These are phyloP conservation scores for Colletotrichum lentis DNA, from an alignment of 2,329 filamentous ascomycete species.

Conservation along the genomic window DNA sequence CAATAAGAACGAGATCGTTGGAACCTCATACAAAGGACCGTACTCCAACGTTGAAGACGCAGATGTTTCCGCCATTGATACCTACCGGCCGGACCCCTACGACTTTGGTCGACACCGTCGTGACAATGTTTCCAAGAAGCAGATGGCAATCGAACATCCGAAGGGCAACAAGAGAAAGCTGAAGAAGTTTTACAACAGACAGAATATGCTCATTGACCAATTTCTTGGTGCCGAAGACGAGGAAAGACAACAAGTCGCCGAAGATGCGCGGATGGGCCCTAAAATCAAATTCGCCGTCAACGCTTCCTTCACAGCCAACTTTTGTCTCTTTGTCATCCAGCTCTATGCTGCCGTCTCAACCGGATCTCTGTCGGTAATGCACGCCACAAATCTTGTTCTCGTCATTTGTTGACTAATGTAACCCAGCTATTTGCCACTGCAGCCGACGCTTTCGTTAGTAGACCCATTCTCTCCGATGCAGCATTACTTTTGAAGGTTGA, in stretches of 20 bases:
- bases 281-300: slow-evolving; percentile 64
- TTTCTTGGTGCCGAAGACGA: slow-evolving; percentile 66
- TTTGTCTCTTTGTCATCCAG: slow-evolving; percentile 65
- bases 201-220: slow-evolving; percentile 59
- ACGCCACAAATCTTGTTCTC: slow-evolving; percentile 3
- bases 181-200: slow-evolving; percentile 57
- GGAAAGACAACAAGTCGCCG: slow-evolving; percentile 60
- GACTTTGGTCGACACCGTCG: slow-evolving; percentile 53
- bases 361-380: slow-evolving; percentile 60
- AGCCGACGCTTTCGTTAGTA: slow-evolving; percentile 67
- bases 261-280: slow-evolving; percentile 59
- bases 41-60: slow-evolving; percentile 13
- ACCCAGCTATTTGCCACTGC: slow-evolving; percentile 67
- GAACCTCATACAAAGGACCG: slow-evolving; percentile 14
- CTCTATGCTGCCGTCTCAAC: slow-evolving; percentile 66
- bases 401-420: slow-evolving; percentile 21
- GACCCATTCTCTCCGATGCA: not conserved
- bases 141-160: slow-evolving; percentile 59
- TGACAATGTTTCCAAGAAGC: slow-evolving; percentile 51
- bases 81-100: slow-evolving; percentile 47
- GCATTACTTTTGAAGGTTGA: slow-evolving; percentile 31
- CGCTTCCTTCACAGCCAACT: slow-evolving; percentile 59
- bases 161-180: slow-evolving; percentile 53
- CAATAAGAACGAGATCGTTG: slow-evolving; percentile 9
- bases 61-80: slow-evolving; percentile 28